phyloP scores from a whole-genome alignment of 306 rosid species.

The Sphenostylis stenocarpa region DNA sequence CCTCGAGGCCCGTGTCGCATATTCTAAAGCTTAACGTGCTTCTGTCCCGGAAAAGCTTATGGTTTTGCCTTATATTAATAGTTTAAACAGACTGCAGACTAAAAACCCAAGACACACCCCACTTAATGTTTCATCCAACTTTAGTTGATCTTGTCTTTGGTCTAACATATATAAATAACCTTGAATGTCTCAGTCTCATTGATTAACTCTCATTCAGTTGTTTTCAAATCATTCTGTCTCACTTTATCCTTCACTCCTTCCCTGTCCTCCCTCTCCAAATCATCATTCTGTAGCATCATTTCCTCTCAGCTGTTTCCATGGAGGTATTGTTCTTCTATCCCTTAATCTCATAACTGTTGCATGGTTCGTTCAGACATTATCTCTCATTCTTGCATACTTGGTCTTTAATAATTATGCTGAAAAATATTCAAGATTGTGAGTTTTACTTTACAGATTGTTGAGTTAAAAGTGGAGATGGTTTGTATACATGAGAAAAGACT shows the following conservation, averaged over 20 bases:
- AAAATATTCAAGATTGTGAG: background rate
- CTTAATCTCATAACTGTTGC: background rate
- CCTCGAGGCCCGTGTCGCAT: slow-evolving; percentile 50
- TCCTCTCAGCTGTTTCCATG: slow-evolving; percentile 27
- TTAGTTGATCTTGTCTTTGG: slow-evolving; percentile 31
- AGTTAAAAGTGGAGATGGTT: slow-evolving; percentile 91
- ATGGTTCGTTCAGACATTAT: slow-evolving; percentile 10
- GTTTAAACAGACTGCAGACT: slow-evolving; percentile 17
- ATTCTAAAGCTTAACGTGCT: slow-evolving; percentile 31
- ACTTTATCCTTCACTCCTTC: slow-evolving; percentile 4
- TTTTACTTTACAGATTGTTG: slow-evolving; percentile 62
- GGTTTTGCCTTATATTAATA: slow-evolving; percentile 17
- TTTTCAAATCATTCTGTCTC: slow-evolving; percentile 25
- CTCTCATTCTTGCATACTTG: background rate
- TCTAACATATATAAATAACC: slow-evolving; percentile 33
- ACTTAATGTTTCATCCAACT: slow-evolving; percentile 34
- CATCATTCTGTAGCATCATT: slow-evolving; percentile 17
- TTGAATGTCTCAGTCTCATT: background rate
- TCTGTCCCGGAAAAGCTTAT: slow-evolving; percentile 32
- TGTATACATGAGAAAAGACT: slow-evolving; percentile 86
- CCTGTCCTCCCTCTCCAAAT: slow-evolving; percentile 12
- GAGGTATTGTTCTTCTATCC: slow-evolving; percentile 36
- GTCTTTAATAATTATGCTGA: background rate
- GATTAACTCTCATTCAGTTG: slow-evolving; percentile 19
- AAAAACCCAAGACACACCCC: slow-evolving; percentile 36